Base-by-base conservation (phyloP, 1,284 basidiomycete genomes). In the Pulveroboletus sp. region DNA sequence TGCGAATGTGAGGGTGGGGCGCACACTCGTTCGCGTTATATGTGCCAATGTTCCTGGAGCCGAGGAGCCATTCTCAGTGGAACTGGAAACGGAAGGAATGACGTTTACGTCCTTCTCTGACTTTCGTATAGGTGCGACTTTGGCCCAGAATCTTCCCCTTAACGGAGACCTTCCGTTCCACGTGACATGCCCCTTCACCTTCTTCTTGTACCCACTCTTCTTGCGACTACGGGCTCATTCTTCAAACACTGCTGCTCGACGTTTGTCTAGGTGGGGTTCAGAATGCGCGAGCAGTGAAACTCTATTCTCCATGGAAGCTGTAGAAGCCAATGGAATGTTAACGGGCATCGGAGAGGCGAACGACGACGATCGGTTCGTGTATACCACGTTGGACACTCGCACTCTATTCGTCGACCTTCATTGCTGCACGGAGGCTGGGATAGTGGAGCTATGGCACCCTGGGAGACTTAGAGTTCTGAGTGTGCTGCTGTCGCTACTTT, bases 371-470 rank as follows among this genome's bases (percentile, higher is more conserved):
- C 75, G 75, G 31, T 71, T 71, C 26, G 65, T 79, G 33, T 38
- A 47, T 28, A 45, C 61, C 15, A 72, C 77, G n/a, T 65, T 90
- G 39, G 79, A 85, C 57, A 64, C 74, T 24, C 69, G 74, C 8
- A 85, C 89, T 0, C 56, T 81, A 15, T 77, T 83, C 36, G 63
- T 80, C 2, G 79, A 86, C 43, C 61, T 85, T 26, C 78, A 81
- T 56, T 68, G 81, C 36, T 76, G 78, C 12, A 77, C 85, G 10
- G 89, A 92, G 61, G 81, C 82, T 5, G 70, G 91, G 22, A 82
- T 83, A 46, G 55, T 90, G 44, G 89, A 93, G 67, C 71, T 93
- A 12, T 93, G 90, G 89, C 83, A 89, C 56, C 81, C 81, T 6
- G 77, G 81, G 46, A 85, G 85, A 24, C 75, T 92, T 47, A 78